Evolutionary conservation across 2,329 filamentous ascomycete species (phyloP), one percentile per base, ranked within the genome.

Genomic region (Aspergillus tubingensis): DNA sequence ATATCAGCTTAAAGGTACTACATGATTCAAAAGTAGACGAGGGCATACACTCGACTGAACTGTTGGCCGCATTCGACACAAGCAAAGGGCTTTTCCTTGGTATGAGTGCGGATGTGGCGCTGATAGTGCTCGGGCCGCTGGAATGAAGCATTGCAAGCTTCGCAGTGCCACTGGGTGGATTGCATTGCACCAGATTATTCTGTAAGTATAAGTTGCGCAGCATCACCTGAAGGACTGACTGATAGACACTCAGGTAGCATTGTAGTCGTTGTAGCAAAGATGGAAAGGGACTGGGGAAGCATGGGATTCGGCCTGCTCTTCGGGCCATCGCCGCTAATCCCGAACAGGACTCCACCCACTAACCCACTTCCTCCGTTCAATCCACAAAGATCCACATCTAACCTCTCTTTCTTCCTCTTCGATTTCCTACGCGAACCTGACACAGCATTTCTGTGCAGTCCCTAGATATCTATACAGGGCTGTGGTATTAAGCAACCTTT

Each of bases 71-170:
- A 56, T 17, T 49, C 54, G 7, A 39, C 25, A 25, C 54, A 56
- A 6, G 27, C 25, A 38, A 56, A 56, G 30, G 54, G 54, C n/a
- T 36, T 44, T 30, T 56, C 54, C 11, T 48, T 38, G 6, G 54
- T 56, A 38, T 56, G 54, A 19, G 44, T 56, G 17, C 54, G 41
- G 27, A 56, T 56, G 21, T 56, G 54, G n/a, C 54, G 54, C 41
- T 56, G 25, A 38, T 56, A 48, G 25, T 56, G 54, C 27, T 56
- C 54, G 21, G 41, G 54, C 49, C 54, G 54, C 11, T 25, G 43
- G 32, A 56, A 56, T 10, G 41, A 47, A 21, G 55, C 53, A 15
- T 27, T 54, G 51, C 51, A 54, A 8, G 36, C 21, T 21, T 43
- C 51, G 36, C 51, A 54, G 21, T 5, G 36, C 17, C 21, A 23